Percentiles rank a stretch among this genome's conserved stretches.
These are phyloP conservation scores for Hymenoscyphus salicellus DNA, from an alignment of 2,329 filamentous ascomycete species.

Conservation along the genomic window DNA sequence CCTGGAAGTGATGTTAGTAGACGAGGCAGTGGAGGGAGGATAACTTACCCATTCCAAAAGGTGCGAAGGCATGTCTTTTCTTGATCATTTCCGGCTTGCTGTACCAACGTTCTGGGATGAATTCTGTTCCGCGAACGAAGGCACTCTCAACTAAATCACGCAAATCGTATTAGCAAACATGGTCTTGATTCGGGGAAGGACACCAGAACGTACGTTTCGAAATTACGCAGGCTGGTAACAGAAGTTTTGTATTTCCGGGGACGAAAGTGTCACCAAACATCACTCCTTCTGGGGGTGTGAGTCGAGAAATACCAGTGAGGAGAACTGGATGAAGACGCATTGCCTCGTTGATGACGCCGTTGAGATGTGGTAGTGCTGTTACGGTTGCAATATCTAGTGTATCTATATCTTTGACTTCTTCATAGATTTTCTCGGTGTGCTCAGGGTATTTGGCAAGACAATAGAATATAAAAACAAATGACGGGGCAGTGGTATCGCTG, in stretches of 20 bases:
- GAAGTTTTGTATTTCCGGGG: constrained; percentile 7
- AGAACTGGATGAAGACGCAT: constrained; percentile 21
- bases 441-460: not conserved
- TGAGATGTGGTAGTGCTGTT: constrained; percentile 27
- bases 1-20: not conserved
- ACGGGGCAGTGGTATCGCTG: constrained; percentile 4
- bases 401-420: not conserved
- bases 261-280: constrained; percentile 6
- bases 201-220: not conserved
- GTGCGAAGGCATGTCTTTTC: not conserved
- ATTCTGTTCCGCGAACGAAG: constrained; percentile 1
- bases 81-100: constrained; percentile 1
- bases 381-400: not conserved
- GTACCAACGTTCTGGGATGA: constrained; percentile 14
- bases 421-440: constrained; percentile 3
- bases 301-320: constrained; percentile 2
- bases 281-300: constrained; percentile 12
- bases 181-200: not conserved
- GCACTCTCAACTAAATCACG: not conserved
- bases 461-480: constrained; percentile 4
- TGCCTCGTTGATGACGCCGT: constrained; percentile 38
- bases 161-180: not conserved
- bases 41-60: constrained; percentile 5
- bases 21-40: not conserved
- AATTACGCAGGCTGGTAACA: not conserved